These are phyloP conservation scores for Blastomyces gilchristii DNA, from an alignment of 2,329 filamentous ascomycete species.

Conservation along the genomic window DNA sequence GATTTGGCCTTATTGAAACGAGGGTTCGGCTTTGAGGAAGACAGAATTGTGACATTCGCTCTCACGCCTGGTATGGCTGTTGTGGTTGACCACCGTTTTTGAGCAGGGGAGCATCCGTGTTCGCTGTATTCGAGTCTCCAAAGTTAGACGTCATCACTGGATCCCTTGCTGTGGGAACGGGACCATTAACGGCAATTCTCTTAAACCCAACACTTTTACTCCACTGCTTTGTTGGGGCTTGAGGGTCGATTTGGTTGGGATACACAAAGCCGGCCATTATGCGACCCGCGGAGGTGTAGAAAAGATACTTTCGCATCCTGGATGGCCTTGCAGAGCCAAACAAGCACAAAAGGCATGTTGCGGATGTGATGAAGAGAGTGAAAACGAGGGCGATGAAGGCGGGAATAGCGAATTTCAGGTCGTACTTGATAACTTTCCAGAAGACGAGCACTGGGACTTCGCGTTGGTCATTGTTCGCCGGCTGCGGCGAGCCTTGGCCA, in stretches of 20 bases:
- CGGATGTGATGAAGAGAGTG: slow-evolving; percentile 38
- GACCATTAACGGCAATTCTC: slow-evolving; percentile 8
- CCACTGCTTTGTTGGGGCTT: slow-evolving; percentile 13
- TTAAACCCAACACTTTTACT: slow-evolving; percentile 10
- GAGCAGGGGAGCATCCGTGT: slow-evolving; percentile 17
- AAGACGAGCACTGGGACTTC: slow-evolving; percentile 18
- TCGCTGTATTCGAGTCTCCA: slow-evolving; percentile 9
- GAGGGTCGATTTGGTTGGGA: slow-evolving; percentile 10
- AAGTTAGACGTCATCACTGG: slow-evolving; percentile 9
- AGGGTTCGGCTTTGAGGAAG: not conserved
- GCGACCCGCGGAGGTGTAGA: slow-evolving; percentile 13
- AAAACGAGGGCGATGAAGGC: slow-evolving; percentile 42
- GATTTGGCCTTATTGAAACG: not conserved
- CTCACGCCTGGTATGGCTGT: not conserved
- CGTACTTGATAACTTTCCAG: slow-evolving; percentile 11
- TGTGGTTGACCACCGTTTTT: slow-evolving; percentile 7
- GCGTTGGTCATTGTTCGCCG: slow-evolving; percentile 29
- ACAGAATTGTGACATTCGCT: not conserved
- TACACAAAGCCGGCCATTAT: slow-evolving; percentile 14
- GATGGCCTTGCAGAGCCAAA: slow-evolving; percentile 14
- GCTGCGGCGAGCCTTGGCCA: slow-evolving; percentile 27
- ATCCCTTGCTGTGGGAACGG: slow-evolving; percentile 10
- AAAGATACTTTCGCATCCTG: slow-evolving; percentile 11
- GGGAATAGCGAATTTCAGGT: slow-evolving; percentile 21
- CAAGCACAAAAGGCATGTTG: slow-evolving; percentile 24